A percentile compares a stretch with the other conserved stretches of the same genome.
Evolutionary conservation across 441 rosid genomes (phyloP).

Genomic region (Rhodomyrtus psidioides): DNA sequence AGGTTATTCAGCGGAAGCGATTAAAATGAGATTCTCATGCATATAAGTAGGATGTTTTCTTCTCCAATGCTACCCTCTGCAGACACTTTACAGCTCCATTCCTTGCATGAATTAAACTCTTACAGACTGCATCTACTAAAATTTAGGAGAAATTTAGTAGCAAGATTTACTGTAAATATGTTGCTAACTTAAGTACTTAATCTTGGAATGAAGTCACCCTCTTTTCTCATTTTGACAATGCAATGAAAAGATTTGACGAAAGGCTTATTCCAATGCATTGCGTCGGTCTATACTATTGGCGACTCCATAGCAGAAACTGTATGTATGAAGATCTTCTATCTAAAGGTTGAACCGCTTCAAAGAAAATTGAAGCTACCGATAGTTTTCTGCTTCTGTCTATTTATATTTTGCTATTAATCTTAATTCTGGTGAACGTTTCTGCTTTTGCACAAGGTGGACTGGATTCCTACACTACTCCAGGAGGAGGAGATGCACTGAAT

Average conservation of each 20-base stretch:
- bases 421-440: background rate
- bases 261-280: background rate
- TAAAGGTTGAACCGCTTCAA: background rate
- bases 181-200: background rate
- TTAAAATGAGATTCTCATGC: background rate
- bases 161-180: background rate
- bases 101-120: background rate
- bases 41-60: background rate
- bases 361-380: background rate
- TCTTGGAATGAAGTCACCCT: background rate
- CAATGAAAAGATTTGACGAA: background rate
- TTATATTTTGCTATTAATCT: background rate
- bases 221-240: background rate
- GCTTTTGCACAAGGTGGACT: conserved; percentile 37
- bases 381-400: background rate
- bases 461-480: conserved; percentile 25
- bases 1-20: background rate
- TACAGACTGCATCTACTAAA: background rate
- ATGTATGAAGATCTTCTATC: background rate
- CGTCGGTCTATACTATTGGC: background rate
- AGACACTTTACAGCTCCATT: background rate
- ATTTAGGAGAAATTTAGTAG: background rate
- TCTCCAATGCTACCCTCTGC: background rate
- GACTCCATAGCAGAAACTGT: background rate
- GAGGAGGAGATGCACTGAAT: conserved; percentile 42